phyloP scores from a whole-genome alignment of 2,329 filamentous ascomycete species.

The Colletotrichum sp. region DNA sequence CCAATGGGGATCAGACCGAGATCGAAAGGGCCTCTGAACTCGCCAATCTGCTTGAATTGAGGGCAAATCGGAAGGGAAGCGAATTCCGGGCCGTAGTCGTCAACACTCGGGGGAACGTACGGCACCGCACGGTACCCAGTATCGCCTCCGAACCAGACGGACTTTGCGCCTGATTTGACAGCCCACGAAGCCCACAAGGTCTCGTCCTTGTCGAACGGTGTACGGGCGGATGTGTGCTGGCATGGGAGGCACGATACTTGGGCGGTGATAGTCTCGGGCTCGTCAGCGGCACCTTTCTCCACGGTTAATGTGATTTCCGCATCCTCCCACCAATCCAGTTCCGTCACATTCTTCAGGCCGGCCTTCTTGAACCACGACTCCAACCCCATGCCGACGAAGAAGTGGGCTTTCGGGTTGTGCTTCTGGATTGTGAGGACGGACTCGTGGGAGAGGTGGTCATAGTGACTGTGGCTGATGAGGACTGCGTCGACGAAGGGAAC shows the following conservation, averaged over 20 bases:
- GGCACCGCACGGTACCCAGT: slow-evolving; percentile 88
- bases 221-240: slow-evolving; percentile 80
- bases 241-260: slow-evolving; percentile 80
- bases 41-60: slow-evolving; percentile 84
- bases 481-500: slow-evolving; percentile 79
- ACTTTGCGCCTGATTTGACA: slow-evolving; percentile 73
- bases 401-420: slow-evolving; percentile 78
- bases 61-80: slow-evolving; percentile 75
- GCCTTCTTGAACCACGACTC: slow-evolving; percentile 78
- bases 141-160: slow-evolving; percentile 89
- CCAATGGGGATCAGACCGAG: slow-evolving; percentile 93
- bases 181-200: slow-evolving; percentile 93
- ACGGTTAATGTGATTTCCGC: slow-evolving; percentile 69
- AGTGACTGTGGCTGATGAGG: slow-evolving; percentile 88
- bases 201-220: slow-evolving; percentile 69
- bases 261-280: slow-evolving; percentile 64
- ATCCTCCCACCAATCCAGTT: slow-evolving; percentile 96
- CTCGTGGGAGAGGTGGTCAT: slow-evolving; percentile 85
- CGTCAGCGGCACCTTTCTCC: slow-evolving; percentile 28
- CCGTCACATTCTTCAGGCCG: slow-evolving; percentile 79
- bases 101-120: slow-evolving; percentile 58
- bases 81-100: slow-evolving; percentile 75
- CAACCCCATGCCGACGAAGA: slow-evolving; percentile 85
- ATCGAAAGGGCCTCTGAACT: slow-evolving; percentile 83
- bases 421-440: slow-evolving; percentile 74